Conservation (phyloP, 306 rosid genomes). For the Sindora glabra region DNA sequence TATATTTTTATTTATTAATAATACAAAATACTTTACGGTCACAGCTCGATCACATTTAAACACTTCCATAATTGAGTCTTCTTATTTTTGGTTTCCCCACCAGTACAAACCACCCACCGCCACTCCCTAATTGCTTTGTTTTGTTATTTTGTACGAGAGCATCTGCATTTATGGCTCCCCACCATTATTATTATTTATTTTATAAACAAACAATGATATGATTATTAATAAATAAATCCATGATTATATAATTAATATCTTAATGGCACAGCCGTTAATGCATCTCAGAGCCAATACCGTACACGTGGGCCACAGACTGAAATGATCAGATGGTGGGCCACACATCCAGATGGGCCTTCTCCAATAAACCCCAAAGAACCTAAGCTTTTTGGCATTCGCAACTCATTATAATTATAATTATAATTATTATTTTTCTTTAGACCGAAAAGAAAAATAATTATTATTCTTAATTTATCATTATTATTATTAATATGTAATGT, state of each 20-base stretch:
- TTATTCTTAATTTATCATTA: too few relatives aligned
- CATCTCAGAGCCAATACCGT: constrained; percentile 29
- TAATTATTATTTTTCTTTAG: constrained; percentile 16
- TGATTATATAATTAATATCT: constrained; percentile 27
- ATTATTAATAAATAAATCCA: constrained; percentile 34
- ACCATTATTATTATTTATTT: constrained; percentile 30
- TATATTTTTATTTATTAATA: too few relatives aligned
- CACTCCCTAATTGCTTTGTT: constrained; percentile 25
- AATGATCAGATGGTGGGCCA: constrained; percentile 39
- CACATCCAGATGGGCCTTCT: constrained; percentile 27
- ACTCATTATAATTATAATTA: constrained; percentile 13
- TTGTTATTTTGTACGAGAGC: constrained; percentile 40
- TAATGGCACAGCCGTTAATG: constrained; percentile 27
- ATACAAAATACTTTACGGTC: too few relatives aligned
- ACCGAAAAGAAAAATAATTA: too few relatives aligned
- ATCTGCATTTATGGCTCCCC: constrained; percentile 19
- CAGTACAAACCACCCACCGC: constrained; percentile 25
- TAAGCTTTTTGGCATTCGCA: constrained; percentile 16
- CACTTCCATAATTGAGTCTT: too few relatives aligned
- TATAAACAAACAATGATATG: constrained; percentile 28
- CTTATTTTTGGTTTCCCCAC: background rate
- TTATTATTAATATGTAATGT: too few relatives aligned
- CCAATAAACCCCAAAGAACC: constrained; percentile 28
- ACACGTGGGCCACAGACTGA: constrained; percentile 58
- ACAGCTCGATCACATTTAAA: too few relatives aligned